Evolutionary conservation across 306 rosid genomes (phyloP), one percentile per base, ranked within the genome.

Genomic region (Quillaja saponaria): DNA sequence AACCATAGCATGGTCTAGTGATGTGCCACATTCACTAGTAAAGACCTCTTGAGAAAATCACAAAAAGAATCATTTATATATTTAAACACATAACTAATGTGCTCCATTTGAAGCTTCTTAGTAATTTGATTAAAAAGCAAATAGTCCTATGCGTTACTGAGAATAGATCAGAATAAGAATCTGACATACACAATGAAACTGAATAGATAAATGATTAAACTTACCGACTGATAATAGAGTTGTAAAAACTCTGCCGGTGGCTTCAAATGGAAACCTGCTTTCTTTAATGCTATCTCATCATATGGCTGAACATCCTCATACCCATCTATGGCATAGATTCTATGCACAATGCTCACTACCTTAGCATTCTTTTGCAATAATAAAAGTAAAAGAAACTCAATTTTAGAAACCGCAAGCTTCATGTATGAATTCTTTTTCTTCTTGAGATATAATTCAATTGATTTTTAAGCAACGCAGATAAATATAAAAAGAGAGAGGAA

Each of bases 1-100:
- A 7, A 81, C 95, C 72, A 92, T 96, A n/a, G 86, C 99, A 14
- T 92, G 96, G 71, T 92, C 90, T 8, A 89, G 66, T 0, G 21
- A 56, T 34, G 81, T 33, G 20, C 99, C 96, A 61, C 99, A 92
- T 34, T 34, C 68, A 33, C 95, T 96, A 3, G 86, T 84, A 63
- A 92, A 89, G 0, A 92, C 87, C 42, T 94, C 96, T 95, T 88
- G 78, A n/a, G 33, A 64, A 44, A 13, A 13, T 12, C n/a, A n/a
- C 48, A 37, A 2, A 41, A 8, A 25, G 2, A 25, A 25, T 25
- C 31, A 25, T n/a, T n/a, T n/a, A n/a, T n/a, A n/a, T n/a, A n/a
- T n/a, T n/a, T n/a, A n/a, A n/a, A n/a, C n/a, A 25, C 31, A 25
- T 25, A 2, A 25, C 31, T n/a, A 25, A 25, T 25, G n/a, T n/a